Evolutionary conservation across 306 rosid species (phyloP), one percentile per base, ranked within the genome.

Genomic region (Medicago lupulina): DNA sequence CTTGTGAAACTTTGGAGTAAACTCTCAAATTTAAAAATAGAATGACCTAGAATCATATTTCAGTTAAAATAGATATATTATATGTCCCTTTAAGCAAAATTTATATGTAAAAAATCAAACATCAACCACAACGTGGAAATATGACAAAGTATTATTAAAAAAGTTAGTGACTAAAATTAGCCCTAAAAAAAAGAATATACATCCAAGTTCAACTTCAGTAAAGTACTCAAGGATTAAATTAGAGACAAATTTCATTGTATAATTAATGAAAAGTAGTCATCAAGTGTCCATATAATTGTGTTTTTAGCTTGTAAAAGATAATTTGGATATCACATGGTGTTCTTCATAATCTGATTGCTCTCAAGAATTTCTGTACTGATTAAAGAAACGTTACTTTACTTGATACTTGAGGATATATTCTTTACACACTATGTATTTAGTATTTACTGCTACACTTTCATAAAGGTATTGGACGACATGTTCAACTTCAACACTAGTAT

Each of bases 371-470:
- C 7, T 9, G 7, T 3, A 54, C 61, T 10, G 5, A 54, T 9
- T 19, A 54, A 54, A 55, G 62, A 55, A 55, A 21, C 62, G 9
- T 55, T 55, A 55, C 34, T 55, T 55, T 55, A 55, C 62, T 55
- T 55, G 8, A 28, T 55, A 47, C 51, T 14, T 47, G 54, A 7
- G 9, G 55, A 2, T 7, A 50, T 50, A 50, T 25, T 68, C 43
- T 54, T 47, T 47, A 17, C 11, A 63, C 71, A 36, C 62, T 63
- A 19, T 38, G 5, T 34, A 34, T 34, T 34, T 75, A 8, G 57
- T n/a, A 58, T 58, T 58, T 58, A 67, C 46, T 10, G 49, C 59
- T 41, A 54, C 63, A 71, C 14, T 55, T 66, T 31, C 69, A 28
- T 13, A 67, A 67, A 55, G 43, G 51, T 41, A n/a, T 11, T 40